A percentile compares a stretch with the other conserved stretches of the same genome.
Evolutionary conservation across 768 basidiomycete genomes (phyloP).

Genomic region (Boletus edulis): DNA sequence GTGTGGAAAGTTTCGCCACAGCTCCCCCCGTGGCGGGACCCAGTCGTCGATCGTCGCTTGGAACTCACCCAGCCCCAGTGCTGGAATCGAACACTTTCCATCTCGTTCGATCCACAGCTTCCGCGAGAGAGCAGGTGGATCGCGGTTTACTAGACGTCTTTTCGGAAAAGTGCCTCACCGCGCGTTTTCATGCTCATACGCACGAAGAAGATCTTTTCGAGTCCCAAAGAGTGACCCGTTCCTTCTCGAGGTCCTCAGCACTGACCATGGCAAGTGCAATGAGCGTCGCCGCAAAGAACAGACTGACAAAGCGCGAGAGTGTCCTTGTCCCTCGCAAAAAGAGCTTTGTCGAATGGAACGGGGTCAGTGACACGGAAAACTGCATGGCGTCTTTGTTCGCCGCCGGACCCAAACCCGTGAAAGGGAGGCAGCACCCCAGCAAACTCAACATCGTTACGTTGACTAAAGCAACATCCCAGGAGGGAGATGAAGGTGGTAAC

Average conservation of each 20-base stretch:
- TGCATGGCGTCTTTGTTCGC: neutral
- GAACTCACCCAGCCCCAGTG: conserved; percentile 52
- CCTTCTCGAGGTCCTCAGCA: conserved; percentile 56
- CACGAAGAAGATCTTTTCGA: conserved; percentile 66
- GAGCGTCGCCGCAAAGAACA: conserved; percentile 50
- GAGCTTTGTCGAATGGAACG: conserved; percentile 39
- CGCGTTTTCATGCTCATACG: conserved; percentile 61
- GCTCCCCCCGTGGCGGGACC: conserved; percentile 22
- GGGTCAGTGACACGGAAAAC: conserved; percentile 19
- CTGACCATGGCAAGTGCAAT: conserved; percentile 58
- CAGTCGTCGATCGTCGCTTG: conserved; percentile 61
- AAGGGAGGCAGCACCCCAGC: conserved; percentile 24
- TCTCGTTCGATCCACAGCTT: conserved; percentile 63
- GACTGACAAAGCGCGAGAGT: conserved; percentile 66
- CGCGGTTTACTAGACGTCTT: conserved; percentile 78
- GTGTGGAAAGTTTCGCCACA: conserved; percentile 3
- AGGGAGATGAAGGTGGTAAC: conserved; percentile 23
- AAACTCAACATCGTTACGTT: conserved; percentile 30
- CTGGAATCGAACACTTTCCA: conserved; percentile 51
- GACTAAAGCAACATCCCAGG: conserved; percentile 18
- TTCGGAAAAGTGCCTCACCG: conserved; percentile 67
- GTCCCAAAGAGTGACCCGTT: conserved; percentile 42
- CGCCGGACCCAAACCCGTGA: conserved; percentile 8
- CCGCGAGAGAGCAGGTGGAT: conserved; percentile 70
- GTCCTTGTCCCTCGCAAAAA: conserved; percentile 62